These are phyloP conservation scores for Amphichorda felina DNA, from an alignment of 2,329 filamentous ascomycete species.

Conservation along the genomic window DNA sequence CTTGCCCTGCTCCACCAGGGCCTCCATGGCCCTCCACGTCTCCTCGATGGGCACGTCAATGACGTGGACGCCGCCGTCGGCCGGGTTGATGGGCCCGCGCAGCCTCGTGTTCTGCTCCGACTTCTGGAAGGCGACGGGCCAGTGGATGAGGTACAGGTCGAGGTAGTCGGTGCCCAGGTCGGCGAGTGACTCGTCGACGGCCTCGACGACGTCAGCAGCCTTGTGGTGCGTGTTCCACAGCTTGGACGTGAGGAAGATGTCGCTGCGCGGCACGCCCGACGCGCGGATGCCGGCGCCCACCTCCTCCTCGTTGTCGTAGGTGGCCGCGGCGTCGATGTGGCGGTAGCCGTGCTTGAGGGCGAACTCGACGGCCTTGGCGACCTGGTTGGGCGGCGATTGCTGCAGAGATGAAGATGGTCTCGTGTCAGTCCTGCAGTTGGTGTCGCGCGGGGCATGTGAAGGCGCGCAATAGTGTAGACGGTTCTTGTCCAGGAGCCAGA, in stretches of 20 bases:
- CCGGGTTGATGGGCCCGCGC: constrained; percentile 23
- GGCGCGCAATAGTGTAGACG: too few relatives aligned
- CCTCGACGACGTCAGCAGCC: constrained; percentile 32
- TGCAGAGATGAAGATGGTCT: neutral
- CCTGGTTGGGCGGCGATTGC: constrained; percentile 6
- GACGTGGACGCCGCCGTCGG: constrained; percentile 30
- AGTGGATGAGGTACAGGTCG: constrained; percentile 36
- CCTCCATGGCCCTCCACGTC: constrained; percentile 52
- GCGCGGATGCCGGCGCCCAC: constrained; percentile 27
- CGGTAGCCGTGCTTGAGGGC: constrained; percentile 28
- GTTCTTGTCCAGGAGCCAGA: neutral
- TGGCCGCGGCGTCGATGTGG: constrained; percentile 30
- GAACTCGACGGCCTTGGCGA: constrained; percentile 7
- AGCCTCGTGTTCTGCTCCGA: constrained; percentile 27
- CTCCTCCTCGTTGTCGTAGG: constrained; percentile 27
- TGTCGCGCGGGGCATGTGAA: too few relatives aligned
- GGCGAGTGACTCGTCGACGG: constrained; percentile 31
- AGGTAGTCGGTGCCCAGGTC: constrained; percentile 38
- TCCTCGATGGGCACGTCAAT: constrained; percentile 30
- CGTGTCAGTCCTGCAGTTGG: neutral
- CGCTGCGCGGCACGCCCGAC: constrained; percentile 23
- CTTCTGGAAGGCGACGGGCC: constrained; percentile 30
- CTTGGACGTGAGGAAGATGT: constrained; percentile 45
- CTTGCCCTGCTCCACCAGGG: constrained; percentile 39
- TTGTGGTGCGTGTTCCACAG: constrained; percentile 46